These are phyloP conservation scores for Citrus reticulata DNA, from an alignment of 345 rosid species.

Conservation along the genomic window DNA sequence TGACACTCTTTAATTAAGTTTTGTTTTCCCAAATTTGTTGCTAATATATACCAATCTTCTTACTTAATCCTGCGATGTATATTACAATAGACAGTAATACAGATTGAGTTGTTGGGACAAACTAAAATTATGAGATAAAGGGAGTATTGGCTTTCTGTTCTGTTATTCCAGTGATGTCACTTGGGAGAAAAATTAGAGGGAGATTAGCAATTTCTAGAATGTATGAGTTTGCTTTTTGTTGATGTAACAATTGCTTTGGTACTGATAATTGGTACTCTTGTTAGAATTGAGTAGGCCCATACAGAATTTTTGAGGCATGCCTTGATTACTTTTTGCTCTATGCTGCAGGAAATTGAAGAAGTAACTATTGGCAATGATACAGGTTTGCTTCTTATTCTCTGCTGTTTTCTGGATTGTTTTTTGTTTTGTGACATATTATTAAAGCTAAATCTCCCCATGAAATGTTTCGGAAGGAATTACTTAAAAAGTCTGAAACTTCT, in stretches of 20 bases:
- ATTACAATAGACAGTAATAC: neutral
- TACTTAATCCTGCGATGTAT: neutral
- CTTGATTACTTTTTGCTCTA: slow-evolving; percentile 12
- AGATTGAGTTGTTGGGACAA: neutral
- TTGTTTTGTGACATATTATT: neutral
- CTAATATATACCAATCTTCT: neutral
- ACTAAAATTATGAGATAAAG: neutral
- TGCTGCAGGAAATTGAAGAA: slow-evolving; percentile 67
- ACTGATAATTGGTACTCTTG: neutral
- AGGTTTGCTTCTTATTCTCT: slow-evolving; percentile 41
- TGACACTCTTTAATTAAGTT: neutral
- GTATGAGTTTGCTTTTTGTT: neutral
- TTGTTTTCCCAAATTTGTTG: neutral
- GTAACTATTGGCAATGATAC: slow-evolving; percentile 62
- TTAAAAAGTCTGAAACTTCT: neutral
- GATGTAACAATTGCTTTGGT: neutral
- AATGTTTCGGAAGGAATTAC: neutral
- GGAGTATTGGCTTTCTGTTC: neutral
- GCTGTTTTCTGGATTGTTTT: slow-evolving; percentile 6
- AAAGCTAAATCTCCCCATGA: neutral
- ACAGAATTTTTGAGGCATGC: neutral
- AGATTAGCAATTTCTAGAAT: neutral
- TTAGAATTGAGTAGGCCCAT: neutral
- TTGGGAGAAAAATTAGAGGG: neutral
- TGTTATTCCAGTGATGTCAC: neutral